Percentiles rank a stretch among this genome's conserved stretches.
These are phyloP conservation scores for Eutypa lata DNA, from an alignment of 2,329 filamentous ascomycete genomes.

Conservation along the genomic window DNA sequence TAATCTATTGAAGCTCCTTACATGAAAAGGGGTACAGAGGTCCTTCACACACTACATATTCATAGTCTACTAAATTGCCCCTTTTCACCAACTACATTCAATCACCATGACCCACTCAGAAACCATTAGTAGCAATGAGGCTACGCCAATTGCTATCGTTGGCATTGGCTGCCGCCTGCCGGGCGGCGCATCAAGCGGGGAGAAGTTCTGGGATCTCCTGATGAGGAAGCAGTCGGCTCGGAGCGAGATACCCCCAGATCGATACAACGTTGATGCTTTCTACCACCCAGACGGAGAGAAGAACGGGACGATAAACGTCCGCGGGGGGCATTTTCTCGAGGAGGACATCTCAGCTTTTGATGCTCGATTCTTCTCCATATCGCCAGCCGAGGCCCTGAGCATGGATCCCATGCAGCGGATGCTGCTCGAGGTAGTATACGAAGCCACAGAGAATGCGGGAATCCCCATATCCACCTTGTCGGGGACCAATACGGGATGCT, in stretches of 20 bases:
- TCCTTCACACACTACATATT: not conserved
- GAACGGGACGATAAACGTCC: not conserved
- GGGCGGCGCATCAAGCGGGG: not conserved
- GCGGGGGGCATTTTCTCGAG: not conserved
- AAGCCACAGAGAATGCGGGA: not conserved
- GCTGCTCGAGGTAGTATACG: not conserved
- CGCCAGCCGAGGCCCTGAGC: not conserved
- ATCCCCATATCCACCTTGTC: not conserved
- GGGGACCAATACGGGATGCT: not conserved
- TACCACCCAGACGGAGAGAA: not conserved
- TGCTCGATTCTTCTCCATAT: not conserved
- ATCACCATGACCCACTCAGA: not conserved
- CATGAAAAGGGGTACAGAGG: too few species aligned
- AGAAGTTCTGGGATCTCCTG: not conserved
- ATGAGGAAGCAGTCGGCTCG: not conserved
- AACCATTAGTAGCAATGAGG: not conserved
- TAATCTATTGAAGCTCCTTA: too few species aligned
- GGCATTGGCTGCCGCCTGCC: not conserved
- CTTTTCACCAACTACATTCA: not conserved
- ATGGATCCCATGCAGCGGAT: not conserved
- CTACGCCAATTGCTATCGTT: not conserved
- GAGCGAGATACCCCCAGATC: not conserved
- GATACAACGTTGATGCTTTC: not conserved
- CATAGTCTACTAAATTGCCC: not conserved
- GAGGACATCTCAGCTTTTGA: not conserved